These are phyloP conservation scores for Tuber indicum DNA, from an alignment of 495 filamentous ascomycete species.

Conservation along the genomic window DNA sequence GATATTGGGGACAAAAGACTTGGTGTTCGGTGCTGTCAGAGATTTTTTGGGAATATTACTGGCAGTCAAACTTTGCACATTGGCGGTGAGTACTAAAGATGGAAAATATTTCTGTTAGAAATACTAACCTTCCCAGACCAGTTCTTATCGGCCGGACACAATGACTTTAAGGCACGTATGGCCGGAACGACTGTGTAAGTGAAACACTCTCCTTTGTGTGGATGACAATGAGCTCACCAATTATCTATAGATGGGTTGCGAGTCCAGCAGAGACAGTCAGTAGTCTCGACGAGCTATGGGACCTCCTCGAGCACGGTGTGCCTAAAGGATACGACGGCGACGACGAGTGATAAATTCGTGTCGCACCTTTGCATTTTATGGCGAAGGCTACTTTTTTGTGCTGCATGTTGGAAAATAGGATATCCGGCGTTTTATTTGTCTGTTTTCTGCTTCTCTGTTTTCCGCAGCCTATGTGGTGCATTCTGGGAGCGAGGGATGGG, in stretches of 20 bases:
- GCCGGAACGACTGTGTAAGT: slow-evolving; percentile 56
- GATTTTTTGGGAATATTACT: slow-evolving; percentile 74
- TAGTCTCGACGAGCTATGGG: slow-evolving; percentile 72
- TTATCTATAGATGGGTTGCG: slow-evolving; percentile 79
- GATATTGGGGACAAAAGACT: slow-evolving; percentile 97
- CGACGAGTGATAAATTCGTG: neutral
- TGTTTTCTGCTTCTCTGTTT: neutral
- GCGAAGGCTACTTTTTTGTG: neutral
- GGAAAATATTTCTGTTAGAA: slow-evolving; percentile 44
- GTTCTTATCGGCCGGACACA: slow-evolving; percentile 89
- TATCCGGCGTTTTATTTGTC: neutral
- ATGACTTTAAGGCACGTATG: slow-evolving; percentile 82
- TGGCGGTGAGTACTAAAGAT: slow-evolving; percentile 10
- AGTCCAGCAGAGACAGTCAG: slow-evolving; percentile 83
- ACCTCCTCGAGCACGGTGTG: slow-evolving; percentile 43
- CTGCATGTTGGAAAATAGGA: neutral
- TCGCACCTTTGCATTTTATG: neutral
- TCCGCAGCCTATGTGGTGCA: neutral
- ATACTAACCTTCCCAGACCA: slow-evolving; percentile 75
- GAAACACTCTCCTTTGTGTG: neutral
- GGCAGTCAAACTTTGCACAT: slow-evolving; percentile 47
- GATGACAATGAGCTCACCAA: slow-evolving; percentile 54
- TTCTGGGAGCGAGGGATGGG: neutral
- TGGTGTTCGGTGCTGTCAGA: slow-evolving; percentile 85
- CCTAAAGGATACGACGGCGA: slow-evolving; percentile 11